Evolutionary conservation across 164 flowering plant species (phyloP).

Genomic region (Tinospora cordifolia): DNA sequence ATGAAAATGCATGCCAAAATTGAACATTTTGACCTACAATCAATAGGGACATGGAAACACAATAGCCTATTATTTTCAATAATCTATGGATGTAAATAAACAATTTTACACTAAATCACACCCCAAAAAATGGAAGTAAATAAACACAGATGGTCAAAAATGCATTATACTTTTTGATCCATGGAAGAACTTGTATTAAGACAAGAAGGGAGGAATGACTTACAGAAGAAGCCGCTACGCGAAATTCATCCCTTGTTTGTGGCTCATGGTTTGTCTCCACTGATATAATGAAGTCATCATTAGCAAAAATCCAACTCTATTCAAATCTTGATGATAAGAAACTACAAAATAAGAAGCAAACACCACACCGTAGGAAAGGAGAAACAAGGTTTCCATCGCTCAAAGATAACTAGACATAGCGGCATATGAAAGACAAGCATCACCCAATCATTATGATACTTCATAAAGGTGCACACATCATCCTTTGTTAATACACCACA

Average conservation of each 20-base stretch:
- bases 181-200: background rate
- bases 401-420: too few species aligned
- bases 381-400: background rate
- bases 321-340: background rate
- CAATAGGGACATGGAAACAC: background rate
- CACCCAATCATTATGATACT: too few species aligned
- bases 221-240: slow-evolving; percentile 24
- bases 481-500: too few species aligned
- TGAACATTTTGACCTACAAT: background rate
- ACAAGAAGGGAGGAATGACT: slow-evolving; percentile 17
- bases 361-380: background rate
- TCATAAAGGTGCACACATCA: too few species aligned
- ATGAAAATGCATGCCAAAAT: background rate
- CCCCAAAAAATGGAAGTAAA: background rate
- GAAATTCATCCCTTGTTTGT: slow-evolving; percentile 10
- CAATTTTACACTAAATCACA: too few species aligned
- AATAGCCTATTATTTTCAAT: background rate
- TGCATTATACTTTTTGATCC: background rate
- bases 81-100: too few species aligned
- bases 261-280: slow-evolving; percentile 27
- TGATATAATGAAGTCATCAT: slow-evolving; percentile 6
- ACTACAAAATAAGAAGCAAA: background rate
- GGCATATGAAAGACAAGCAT: too few species aligned
- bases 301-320: slow-evolving; percentile 5
- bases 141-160: background rate